phyloP scores from a whole-genome alignment of 1,139 yeast genomes.

The Diutina siamensis region DNA sequence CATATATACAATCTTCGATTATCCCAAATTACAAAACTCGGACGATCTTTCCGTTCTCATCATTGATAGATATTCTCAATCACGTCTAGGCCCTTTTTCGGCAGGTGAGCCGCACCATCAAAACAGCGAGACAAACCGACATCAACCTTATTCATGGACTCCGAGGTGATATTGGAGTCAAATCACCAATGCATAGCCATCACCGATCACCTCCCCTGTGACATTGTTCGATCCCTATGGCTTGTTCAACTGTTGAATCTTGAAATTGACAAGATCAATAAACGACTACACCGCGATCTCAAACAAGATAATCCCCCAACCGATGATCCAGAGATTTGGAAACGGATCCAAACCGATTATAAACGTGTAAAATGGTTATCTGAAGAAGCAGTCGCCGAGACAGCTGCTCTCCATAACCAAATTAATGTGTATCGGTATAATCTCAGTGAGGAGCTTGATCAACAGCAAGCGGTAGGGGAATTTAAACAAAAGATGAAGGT shows the following conservation, averaged over 20 bases:
- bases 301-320: background rate
- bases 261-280: constrained; percentile 15
- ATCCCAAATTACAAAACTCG: too few species aligned
- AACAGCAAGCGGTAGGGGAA: constrained; percentile 13
- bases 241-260: constrained; percentile 30
- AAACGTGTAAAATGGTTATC: constrained; percentile 8
- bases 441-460: constrained; percentile 21
- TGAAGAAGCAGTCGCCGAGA: constrained; percentile 24
- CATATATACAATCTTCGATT: too few species aligned
- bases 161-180: background rate
- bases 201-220: constrained; percentile 36
- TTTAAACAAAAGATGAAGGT: constrained; percentile 6
- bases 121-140: too few species aligned
- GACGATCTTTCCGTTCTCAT: too few species aligned
- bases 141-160: background rate
- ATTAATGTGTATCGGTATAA: constrained; percentile 21
- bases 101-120: too few species aligned
- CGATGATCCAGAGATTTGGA: background rate
- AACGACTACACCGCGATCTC: constrained; percentile 13
- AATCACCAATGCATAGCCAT: constrained; percentile 23
- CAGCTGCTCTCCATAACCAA: constrained; percentile 24
- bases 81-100: too few species aligned
- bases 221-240: constrained; percentile 34
- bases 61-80: too few species aligned
- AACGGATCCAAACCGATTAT: background rate